Base-by-base conservation (phyloP, 495 filamentous ascomycete species). In the Neurospora africana region DNA sequence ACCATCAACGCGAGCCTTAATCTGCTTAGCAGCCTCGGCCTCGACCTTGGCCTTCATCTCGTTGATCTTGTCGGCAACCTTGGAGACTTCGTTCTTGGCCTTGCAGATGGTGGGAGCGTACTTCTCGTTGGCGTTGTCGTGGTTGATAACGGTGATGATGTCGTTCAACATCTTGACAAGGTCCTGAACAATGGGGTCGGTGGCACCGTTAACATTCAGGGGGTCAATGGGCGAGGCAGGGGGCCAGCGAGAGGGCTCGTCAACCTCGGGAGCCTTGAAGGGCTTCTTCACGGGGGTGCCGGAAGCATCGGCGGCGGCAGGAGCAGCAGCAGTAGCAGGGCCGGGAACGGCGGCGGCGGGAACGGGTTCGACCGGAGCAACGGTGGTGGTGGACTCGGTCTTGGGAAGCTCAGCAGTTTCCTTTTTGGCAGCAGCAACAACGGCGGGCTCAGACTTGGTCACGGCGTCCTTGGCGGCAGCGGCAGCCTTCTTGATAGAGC, bases 131-230 rank as follows among this genome's bases (percentile, higher is more conserved):
- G 87, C 84, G 71, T 91, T 89, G 76, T 97, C 94, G 70, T 91
- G 89, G 80, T 97, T 97, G 71, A 98, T 89, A 38, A 95, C 91
- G 2, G 91, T 89, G 79, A 99, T 97, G 79, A 99, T 91, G 81
- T 95, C 92, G 82, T 99, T 99, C 74, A 98, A 86, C 78, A 95
- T 93, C 83, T 92, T 95, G 70, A 95, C 91, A n/a, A 99, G 84
- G 78, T 98, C 92, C 81, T 97, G 93, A 5, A 98, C 92, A 30
- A 97, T 84, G 5, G 92, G 90, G 76, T 98, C 95, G 72, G 91
- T 88, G 71, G 92, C 92, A 75, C 90, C 87, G 69, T 86, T 83
- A 43, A 94, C 85, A 68, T 89, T 86, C 38, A 97, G 79, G 37
- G 91, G 88, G 76, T 95, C 92, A 72, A 98, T 91, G 19, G 86